Evolutionary conservation across 371 early-diverging fungal species (phyloP), one percentile per base, ranked within the genome.

Genomic region (Mucor sp.): DNA sequence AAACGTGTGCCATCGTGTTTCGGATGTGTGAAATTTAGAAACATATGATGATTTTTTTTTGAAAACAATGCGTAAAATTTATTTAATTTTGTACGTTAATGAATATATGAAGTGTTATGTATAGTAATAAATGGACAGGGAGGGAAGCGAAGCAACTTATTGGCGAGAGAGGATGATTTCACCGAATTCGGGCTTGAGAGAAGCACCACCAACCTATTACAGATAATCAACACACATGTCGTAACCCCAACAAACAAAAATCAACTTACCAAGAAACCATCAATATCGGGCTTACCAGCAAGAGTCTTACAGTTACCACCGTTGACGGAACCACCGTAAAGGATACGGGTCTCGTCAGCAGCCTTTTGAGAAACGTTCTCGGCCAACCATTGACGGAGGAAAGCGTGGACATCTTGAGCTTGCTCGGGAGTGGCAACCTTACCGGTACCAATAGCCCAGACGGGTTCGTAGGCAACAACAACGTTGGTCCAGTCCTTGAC

Each of bases 391-490:
- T 87, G 70, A 75, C 99, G 93, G 78, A 98, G 95, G 65, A 82
- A 89, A 28, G 76, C 81, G 82, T 99, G 99, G 61, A 94, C 95
- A 74, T 99, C 98, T 87, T 98, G 97, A 55, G 99, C 99, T 76
- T 99, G 96, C 60, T 93, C 89, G 60, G 95, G 96, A 32, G 97
- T 93, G 41, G 99, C 98, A 11, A 98, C 95, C 90, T 95, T 95
- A 75, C 99, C 99, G 39, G 99, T 99, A 69, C 99, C 99, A 78
- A 87, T 94, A 63, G 99, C 99, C 99, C 99, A 99, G 60, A 99
- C 98, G 62, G 99, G 99, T 87, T 99, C 99, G 80, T 99, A 99
- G 71, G 99, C 99, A 82, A 99, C 85, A 39, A 98, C 98, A 65
- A 99, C 90, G 75, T 94, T 87, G 65, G 86, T 79, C 98, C 96